These are phyloP conservation scores for sunflower (Helianthus annuus) DNA, from an alignment of 129 eudicot genomes.

Conservation along the genomic window HanXRQr2.0-SUNRISE NC_035442.2:160065617-160066116, in stretches of 20 bases:
- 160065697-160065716: conserved; percentile 21
- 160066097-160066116: conserved; percentile 71
- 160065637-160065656: conserved; percentile 12
- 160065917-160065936: no score
- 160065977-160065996: conserved; percentile 21
- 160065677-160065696: no score
- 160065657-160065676: background rate
- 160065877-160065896: no score
- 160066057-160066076: conserved; percentile 57
- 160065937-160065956: no score
- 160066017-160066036: conserved; percentile 72
- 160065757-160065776: conserved; percentile 14
- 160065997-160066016: conserved; percentile 44
- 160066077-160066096: conserved; percentile 68
- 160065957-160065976: background rate
- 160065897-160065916: no score
- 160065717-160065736: background rate
- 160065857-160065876: background rate
- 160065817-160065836: conserved; percentile 17
- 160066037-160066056: conserved; percentile 60
- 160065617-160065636: conserved; percentile 14
- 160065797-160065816: conserved; percentile 26
- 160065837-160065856: background rate
- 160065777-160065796: conserved; percentile 17
- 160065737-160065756: background rate